Base-by-base conservation (phyloP, 768 basidiomycete genomes). In the Mycena vitilis region DNA sequence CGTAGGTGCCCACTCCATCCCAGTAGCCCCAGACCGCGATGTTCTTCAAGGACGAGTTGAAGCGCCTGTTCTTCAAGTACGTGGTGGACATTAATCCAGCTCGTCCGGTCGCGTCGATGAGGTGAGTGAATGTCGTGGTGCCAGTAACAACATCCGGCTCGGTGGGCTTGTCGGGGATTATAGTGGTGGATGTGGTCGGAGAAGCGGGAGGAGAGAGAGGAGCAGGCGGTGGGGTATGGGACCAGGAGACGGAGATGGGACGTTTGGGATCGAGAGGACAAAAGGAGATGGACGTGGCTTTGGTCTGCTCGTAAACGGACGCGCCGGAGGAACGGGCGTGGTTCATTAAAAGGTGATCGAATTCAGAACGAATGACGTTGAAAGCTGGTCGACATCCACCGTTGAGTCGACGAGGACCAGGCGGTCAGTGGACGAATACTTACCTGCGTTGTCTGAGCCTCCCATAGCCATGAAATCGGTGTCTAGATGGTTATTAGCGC, bases 21-120 rank as follows among this genome's bases (percentile, higher is more conserved):
- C 91, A 94, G 73, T 94, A 94, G 5, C 88, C 92, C 92, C 92
- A 94, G 23, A 90, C 81, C 4, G 92, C 92, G 18, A 93, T 83
- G 73, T 94, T 94, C 74, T 87, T 89, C 60, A 94, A 74, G 5
- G 89, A 88, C 42, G 85, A 83, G 63, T 92, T 93, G 75, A 87
- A 89, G 69, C 84, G 87, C 49, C 92, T 83, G 74, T 91, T 91
- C 74, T 89, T 89, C 34, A 93, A 78, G 73, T 93, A 92, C 53
- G 82, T 85, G 15, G 86, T 88, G 9, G 91, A 92, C 78, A 94
- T 81, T 59, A 94, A 72, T 0, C 92, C 92, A 2, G 86, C 81
- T n/a, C 92, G 87, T 47, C 92, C 92, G 16, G 89, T 88, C 10
- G 92, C 92, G 74, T 94, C 92, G 23, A 94, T 84, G 30, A 94